These are phyloP conservation scores for Vanderwaltozyma polyspora DNA, from an alignment of 805 yeast genomes.

Conservation along the genomic window DNA sequence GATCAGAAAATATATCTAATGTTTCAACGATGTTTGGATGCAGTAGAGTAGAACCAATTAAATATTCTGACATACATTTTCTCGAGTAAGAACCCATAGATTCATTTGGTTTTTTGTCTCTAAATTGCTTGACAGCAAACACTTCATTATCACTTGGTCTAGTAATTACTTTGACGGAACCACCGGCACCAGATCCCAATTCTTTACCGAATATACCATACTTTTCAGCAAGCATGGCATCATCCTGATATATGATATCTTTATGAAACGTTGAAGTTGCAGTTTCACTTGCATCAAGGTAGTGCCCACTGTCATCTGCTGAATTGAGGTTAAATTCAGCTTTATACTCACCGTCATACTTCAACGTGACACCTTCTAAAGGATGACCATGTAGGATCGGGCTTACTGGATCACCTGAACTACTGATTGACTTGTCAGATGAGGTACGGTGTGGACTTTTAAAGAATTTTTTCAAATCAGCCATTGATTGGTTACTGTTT, in stretches of 20 bases:
- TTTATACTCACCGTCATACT: too few species aligned
- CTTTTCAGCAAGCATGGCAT: slow-evolving; percentile 41
- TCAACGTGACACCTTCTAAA: too few species aligned
- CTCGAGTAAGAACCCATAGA: slow-evolving; percentile 64
- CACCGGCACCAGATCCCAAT: slow-evolving; percentile 81
- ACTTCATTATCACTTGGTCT: slow-evolving; percentile 57
- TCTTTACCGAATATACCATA: slow-evolving; percentile 66
- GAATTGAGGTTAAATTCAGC: too few species aligned
- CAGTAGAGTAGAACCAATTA: slow-evolving; percentile 69
- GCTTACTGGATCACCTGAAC: too few species aligned
- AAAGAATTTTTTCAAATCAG: slow-evolving; percentile 58
- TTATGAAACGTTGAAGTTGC: too few species aligned
- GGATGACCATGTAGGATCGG: too few species aligned
- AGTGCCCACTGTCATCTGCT: too few species aligned
- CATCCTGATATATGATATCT: slow-evolving; percentile 37
- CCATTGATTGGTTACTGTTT: slow-evolving; percentile 39
- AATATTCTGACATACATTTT: slow-evolving; percentile 75
- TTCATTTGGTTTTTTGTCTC: slow-evolving; percentile 59
- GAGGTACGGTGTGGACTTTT: too few species aligned
- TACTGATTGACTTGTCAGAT: too few species aligned
- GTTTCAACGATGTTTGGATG: slow-evolving; percentile 76
- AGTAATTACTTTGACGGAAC: slow-evolving; percentile 61
- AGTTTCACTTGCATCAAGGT: too few species aligned
- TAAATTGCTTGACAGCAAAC: slow-evolving; percentile 75
- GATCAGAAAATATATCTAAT: slow-evolving; percentile 45